phyloP scores from a whole-genome alignment of 176 grass and related monocot species.

The Microstegium vimineum region DNA sequence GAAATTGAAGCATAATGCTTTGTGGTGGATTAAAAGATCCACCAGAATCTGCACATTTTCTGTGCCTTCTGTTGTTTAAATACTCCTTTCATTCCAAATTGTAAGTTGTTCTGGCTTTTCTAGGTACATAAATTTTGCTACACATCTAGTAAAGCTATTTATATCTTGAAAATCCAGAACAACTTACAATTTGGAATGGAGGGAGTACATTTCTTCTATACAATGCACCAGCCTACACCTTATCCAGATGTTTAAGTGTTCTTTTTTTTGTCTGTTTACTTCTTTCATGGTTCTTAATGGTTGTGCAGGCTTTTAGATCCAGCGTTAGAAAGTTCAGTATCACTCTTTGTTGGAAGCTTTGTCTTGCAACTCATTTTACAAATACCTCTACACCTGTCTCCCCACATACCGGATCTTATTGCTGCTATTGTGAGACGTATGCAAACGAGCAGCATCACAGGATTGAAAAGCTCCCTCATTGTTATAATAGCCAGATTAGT shows the following conservation, averaged over 20 bases:
- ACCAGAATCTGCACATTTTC: background rate
- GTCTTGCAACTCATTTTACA: conserved; percentile 93
- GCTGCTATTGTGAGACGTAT: conserved; percentile 86
- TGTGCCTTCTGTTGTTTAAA: background rate
- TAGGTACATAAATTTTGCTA: background rate
- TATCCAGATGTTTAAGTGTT: conserved; percentile 11
- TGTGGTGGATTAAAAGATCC: background rate
- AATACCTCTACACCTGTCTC: conserved; percentile 67
- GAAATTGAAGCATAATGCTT: background rate
- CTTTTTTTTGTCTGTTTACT: conserved; percentile 6
- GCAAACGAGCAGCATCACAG: conserved; percentile 75
- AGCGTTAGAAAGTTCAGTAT: conserved; percentile 77
- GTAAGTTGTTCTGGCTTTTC: background rate
- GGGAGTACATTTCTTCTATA: background rate
- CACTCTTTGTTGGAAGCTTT: conserved; percentile 92
- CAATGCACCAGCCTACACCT: background rate
- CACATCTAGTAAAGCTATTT: background rate
- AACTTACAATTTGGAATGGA: background rate
- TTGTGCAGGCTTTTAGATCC: conserved; percentile 81
- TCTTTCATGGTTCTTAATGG: conserved; percentile 22
- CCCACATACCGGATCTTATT: conserved; percentile 68
- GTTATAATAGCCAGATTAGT: conserved; percentile 94
- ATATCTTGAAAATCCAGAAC: background rate
- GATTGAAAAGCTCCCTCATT: conserved; percentile 84
- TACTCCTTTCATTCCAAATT: background rate